phyloP scores from a whole-genome alignment of 176 grass and related monocot species.

The Eleusine indica region DNA sequence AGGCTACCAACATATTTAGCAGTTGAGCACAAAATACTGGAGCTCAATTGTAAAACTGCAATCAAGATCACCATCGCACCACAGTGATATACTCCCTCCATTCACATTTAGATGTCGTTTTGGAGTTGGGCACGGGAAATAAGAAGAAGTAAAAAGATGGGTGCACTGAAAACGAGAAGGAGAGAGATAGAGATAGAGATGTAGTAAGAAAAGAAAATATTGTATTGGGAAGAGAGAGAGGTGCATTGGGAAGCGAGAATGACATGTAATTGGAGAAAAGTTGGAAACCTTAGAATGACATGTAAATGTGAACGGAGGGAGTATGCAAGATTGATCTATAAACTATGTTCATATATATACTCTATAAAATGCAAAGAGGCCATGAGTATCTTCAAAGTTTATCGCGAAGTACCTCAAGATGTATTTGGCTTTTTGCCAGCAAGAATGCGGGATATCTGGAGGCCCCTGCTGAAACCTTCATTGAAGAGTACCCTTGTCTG shows the following conservation, averaged over 20 bases:
- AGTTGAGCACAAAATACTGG: not conserved
- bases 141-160: too few relatives aligned
- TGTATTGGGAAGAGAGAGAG: too few relatives aligned
- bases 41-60: not conserved
- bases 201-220: too few relatives aligned
- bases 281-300: too few relatives aligned
- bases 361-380: conserved; percentile 1
- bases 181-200: too few relatives aligned
- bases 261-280: too few relatives aligned
- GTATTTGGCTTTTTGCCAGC: conserved; percentile 74
- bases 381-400: conserved; percentile 3
- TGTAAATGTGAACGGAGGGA: too few relatives aligned
- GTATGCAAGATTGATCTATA: conserved; percentile 18
- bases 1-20: not conserved
- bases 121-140: too few relatives aligned
- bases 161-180: too few relatives aligned
- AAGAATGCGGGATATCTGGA: conserved; percentile 94
- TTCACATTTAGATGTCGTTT: too few relatives aligned
- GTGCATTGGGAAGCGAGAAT: too few relatives aligned
- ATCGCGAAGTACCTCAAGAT: conserved; percentile 74
- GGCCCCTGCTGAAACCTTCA: conserved; percentile 95
- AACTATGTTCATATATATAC: not conserved
- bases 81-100: not conserved
- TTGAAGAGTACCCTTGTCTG: conserved; percentile 97
- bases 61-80: not conserved